Percentiles rank a stretch among this genome's conserved stretches.
phyloP scores from a whole-genome alignment of 2,329 filamentous ascomycete genomes.

The Neonectria sp. region DNA sequence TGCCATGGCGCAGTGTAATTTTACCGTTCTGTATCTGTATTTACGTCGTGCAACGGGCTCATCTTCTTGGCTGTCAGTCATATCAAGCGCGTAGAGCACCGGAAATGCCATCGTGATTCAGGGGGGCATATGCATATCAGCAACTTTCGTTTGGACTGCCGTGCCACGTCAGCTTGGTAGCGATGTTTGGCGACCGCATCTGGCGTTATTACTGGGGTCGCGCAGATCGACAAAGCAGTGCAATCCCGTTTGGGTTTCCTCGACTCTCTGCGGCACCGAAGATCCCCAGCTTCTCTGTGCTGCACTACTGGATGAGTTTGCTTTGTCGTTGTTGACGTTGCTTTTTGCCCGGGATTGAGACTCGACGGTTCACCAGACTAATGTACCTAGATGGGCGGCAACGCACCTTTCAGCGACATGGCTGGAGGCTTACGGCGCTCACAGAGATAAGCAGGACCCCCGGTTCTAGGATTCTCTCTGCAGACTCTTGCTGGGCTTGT shows the following conservation, averaged over 20 bases:
- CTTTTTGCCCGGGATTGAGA: conserved; percentile 4
- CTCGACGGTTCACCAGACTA: conserved; percentile 1
- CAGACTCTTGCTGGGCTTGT: background rate
- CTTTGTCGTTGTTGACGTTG: background rate
- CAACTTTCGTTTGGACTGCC: background rate
- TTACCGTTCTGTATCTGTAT: background rate
- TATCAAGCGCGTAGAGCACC: background rate
- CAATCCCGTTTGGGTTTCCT: conserved; percentile 5
- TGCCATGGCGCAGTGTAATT: conserved; percentile 25
- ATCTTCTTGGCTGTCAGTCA: background rate
- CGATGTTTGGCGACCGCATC: background rate
- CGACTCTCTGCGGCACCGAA: conserved; percentile 2
- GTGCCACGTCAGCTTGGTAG: background rate
- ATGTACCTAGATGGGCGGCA: background rate
- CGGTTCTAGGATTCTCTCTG: background rate
- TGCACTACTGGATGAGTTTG: conserved; percentile 4
- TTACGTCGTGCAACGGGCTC: background rate
- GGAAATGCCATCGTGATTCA: conserved; percentile 4
- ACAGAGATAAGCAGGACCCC: background rate
- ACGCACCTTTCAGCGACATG: background rate
- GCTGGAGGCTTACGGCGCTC: too few species aligned
- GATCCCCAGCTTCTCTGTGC: conserved; percentile 3
- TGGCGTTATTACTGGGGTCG: background rate
- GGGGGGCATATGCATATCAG: conserved; percentile 4
- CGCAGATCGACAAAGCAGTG: conserved; percentile 11